These are phyloP conservation scores for Penicillium decumbens DNA, from an alignment of 2,329 filamentous ascomycete species.

Conservation along the genomic window DNA sequence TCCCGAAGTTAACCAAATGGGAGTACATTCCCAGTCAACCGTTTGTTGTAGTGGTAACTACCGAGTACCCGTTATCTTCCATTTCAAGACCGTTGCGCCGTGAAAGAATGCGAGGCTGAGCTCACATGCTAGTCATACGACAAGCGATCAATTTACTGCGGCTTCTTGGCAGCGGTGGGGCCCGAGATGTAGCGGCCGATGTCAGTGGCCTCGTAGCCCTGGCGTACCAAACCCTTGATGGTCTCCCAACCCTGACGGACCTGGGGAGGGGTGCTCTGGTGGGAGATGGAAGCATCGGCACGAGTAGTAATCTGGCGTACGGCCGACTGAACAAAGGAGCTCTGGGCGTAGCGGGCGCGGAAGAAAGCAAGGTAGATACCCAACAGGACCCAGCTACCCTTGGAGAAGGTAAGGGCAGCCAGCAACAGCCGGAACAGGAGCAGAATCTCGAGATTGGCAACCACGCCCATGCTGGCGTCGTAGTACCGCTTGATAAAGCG, in stretches of 20 bases:
- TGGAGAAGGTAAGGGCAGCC: constrained; percentile 80
- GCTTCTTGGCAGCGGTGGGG: constrained; percentile 43
- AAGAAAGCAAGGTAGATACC: constrained; percentile 86
- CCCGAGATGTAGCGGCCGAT: constrained; percentile 65
- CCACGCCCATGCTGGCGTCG: constrained; percentile 89
- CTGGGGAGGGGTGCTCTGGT: constrained; percentile 78
- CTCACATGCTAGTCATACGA: background rate
- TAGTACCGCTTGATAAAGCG: constrained; percentile 98
- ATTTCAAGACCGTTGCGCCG: background rate
- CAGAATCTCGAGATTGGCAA: constrained; percentile 79
- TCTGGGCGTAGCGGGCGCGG: constrained; percentile 83
- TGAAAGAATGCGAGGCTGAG: background rate
- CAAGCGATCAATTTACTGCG: constrained; percentile 37
- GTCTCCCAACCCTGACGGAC: constrained; percentile 75
- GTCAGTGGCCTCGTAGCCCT: constrained; percentile 77
- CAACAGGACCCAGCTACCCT: constrained; percentile 84
- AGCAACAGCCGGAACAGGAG: constrained; percentile 80
- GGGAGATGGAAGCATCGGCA: constrained; percentile 74
- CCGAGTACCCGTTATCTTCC: background rate
- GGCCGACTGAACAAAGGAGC: constrained; percentile 82
- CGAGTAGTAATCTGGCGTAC: constrained; percentile 68
- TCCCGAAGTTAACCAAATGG: too few relatives aligned
- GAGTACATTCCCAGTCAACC: background rate
- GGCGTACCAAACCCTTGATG: constrained; percentile 66
- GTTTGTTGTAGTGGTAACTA: background rate